Conservation (phyloP, 2,329 filamentous ascomycete species). For the Emergomyces pasteurianus region DNA sequence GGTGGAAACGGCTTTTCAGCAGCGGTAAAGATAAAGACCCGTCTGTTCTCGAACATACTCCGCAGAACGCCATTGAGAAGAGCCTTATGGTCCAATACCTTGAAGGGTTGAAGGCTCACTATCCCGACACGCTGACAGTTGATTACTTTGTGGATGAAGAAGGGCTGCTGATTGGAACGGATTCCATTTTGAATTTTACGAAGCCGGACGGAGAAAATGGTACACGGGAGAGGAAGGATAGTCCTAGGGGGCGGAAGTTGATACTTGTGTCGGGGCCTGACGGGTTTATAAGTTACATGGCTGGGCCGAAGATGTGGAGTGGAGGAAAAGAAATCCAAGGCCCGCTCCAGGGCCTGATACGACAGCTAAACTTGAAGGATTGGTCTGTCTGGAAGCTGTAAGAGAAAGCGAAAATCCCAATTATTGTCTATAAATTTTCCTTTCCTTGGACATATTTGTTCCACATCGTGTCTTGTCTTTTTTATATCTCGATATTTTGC, state of each 20-base stretch:
- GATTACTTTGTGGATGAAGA: conserved; percentile 79
- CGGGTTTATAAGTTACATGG: conserved; percentile 71
- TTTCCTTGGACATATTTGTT: not conserved
- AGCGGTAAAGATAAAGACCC: not conserved
- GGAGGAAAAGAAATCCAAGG: conserved; percentile 65
- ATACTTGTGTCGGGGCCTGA: conserved; percentile 85
- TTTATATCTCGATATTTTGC: not conserved
- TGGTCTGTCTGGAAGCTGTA: conserved; percentile 51
- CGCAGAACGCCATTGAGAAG: conserved; percentile 7
- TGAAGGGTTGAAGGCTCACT: conserved; percentile 46
- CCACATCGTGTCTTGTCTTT: not conserved
- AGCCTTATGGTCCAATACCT: conserved; percentile 49
- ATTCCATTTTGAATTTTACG: conserved; percentile 33
- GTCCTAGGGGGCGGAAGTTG: conserved; percentile 29
- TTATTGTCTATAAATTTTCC: not conserved
- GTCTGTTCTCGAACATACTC: not conserved
- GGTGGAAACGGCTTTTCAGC: conserved; percentile 21
- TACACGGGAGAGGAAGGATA: not conserved
- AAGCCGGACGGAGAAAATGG: conserved; percentile 8
- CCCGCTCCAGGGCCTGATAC: conserved; percentile 55
- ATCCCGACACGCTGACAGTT: conserved; percentile 48
- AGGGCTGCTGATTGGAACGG: conserved; percentile 48
- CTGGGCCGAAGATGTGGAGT: conserved; percentile 66
- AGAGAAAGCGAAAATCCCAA: conserved; percentile 7
- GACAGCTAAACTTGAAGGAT: conserved; percentile 41